Conservation (phyloP, 1,284 basidiomycete species). For the Apiotrichum sp. region DNA sequence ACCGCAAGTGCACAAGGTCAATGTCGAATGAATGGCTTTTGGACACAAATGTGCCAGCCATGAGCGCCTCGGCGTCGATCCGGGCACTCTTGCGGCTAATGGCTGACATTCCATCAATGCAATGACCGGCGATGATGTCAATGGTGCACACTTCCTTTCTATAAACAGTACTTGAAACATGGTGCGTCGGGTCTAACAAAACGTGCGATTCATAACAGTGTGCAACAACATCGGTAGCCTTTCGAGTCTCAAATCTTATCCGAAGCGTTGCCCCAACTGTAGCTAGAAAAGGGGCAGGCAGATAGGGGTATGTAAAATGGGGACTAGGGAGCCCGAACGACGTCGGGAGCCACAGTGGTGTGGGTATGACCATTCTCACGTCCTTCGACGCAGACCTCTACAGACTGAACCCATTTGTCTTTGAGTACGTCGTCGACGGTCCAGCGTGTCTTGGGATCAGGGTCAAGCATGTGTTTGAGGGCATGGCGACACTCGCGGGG, state of each 20-base stretch:
- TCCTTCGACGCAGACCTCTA: slow-evolving; percentile 54
- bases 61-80: no score
- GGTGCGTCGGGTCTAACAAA: neutral
- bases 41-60: no score
- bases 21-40: no score
- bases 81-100: no score
- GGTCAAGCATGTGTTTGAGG: slow-evolving; percentile 92
- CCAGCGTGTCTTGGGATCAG: slow-evolving; percentile 74
- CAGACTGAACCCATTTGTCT: slow-evolving; percentile 72
- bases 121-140: no score
- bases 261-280: slow-evolving; percentile 1
- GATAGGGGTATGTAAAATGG: neutral
- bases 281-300: neutral
- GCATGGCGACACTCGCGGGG: slow-evolving; percentile 78
- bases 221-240: slow-evolving; percentile 3
- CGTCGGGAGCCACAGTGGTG: slow-evolving; percentile 34
- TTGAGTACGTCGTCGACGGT: slow-evolving; percentile 77
- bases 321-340: slow-evolving; percentile 3
- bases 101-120: no score
- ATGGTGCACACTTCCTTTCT: no score
- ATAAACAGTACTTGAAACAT: neutral
- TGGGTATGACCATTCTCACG: slow-evolving; percentile 37
- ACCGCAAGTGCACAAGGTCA: no score
- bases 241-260: slow-evolving; percentile 1
- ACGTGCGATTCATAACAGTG: slow-evolving; percentile 5